These are phyloP conservation scores for Pestalotiopsis sp. DNA, from an alignment of 2,329 filamentous ascomycete species.

Conservation along the genomic window DNA sequence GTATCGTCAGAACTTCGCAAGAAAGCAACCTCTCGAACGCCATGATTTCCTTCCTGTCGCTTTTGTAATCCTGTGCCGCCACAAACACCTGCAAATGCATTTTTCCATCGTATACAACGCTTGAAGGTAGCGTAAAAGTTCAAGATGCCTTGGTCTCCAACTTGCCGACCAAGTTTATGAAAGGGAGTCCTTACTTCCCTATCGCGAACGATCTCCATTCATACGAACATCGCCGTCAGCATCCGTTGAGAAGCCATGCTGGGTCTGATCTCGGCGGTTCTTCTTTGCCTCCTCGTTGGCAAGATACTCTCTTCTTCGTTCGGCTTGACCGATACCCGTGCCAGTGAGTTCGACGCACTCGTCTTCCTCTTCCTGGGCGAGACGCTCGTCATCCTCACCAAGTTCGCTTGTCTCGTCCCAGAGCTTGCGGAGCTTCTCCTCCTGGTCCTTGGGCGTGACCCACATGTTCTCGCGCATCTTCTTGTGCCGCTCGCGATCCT, in stretches of 20 bases:
- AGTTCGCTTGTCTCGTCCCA: conserved; percentile 89
- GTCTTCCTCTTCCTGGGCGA: conserved; percentile 72
- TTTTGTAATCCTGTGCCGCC: background rate
- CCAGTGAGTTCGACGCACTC: conserved; percentile 35
- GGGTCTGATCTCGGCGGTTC: background rate
- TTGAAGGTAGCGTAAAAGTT: no score
- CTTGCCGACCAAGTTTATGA: background rate
- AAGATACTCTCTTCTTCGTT: background rate
- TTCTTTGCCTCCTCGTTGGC: background rate
- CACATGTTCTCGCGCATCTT: conserved; percentile 88
- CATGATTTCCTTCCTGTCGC: background rate
- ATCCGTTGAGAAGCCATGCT: background rate
- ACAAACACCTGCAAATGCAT: background rate
- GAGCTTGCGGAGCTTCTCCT: conserved; percentile 76
- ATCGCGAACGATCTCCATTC: background rate
- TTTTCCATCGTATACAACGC: background rate
- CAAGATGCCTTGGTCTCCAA: background rate
- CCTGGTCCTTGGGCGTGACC: conserved; percentile 71
- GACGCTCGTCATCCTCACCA: conserved; percentile 81
- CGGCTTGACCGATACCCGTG: background rate
- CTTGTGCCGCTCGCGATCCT: conserved; percentile 95
- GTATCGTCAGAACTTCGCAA: background rate
- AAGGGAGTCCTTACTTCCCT: background rate
- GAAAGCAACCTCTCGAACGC: background rate
- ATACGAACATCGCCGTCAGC: background rate